A percentile compares a stretch with the other conserved stretches of the same genome.
Evolutionary conservation across 202 grass and related monocot genomes (phyloP).

Genomic region (Schoenoplectus triqueter): DNA sequence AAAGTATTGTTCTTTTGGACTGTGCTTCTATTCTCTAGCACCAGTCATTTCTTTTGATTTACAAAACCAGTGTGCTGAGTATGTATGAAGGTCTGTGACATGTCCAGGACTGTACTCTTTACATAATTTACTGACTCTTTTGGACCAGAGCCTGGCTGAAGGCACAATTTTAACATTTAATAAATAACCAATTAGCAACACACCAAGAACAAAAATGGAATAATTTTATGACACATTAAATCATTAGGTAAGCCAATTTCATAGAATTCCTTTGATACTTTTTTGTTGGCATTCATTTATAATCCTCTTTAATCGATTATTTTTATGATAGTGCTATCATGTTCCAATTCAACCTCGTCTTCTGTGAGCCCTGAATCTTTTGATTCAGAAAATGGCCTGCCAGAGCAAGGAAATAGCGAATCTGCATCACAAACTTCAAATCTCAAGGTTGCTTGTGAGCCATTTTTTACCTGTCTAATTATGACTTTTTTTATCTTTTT

Average conservation of each 20-base stretch:
- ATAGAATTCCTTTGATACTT: not conserved
- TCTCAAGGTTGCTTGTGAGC: constrained; percentile 26
- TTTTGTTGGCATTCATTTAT: not conserved
- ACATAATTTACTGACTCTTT: not conserved
- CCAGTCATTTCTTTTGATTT: constrained; percentile 1
- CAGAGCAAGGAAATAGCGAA: constrained; percentile 8
- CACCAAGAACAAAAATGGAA: not conserved
- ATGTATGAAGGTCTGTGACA: not conserved
- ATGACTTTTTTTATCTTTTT: not conserved
- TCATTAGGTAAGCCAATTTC: not conserved
- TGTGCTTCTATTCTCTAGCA: not conserved
- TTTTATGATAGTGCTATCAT: constrained; percentile 26
- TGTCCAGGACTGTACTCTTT: not conserved
- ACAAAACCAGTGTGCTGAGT: not conserved
- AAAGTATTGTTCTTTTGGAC: not conserved
- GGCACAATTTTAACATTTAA: not conserved
- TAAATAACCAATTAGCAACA: not conserved
- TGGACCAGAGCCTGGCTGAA: not conserved
- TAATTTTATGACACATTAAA: not conserved
- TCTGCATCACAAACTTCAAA: constrained; percentile 10
- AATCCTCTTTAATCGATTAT: not conserved
- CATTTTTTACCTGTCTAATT: not conserved
- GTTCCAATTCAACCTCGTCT: not conserved
- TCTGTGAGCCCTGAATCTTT: constrained; percentile 15
- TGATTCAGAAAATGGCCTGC: constrained; percentile 28